Evolutionary conservation across 2,329 filamentous ascomycete genomes (phyloP), one percentile per base, ranked within the genome.

Genomic region (Cladosporium colombiae): DNA sequence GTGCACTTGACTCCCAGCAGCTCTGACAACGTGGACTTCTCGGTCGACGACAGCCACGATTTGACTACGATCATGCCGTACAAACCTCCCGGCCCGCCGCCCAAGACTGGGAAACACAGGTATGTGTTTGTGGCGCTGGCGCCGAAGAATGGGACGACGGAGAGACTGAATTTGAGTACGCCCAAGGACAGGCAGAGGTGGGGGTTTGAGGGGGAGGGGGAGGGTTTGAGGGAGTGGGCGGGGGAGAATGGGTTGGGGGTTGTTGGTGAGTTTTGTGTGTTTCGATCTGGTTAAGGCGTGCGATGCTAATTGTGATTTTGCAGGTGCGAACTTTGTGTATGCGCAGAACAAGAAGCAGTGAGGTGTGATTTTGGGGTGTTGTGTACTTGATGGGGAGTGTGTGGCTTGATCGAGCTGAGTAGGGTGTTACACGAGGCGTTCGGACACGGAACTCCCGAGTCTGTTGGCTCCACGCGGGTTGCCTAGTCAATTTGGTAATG

Each of bases 41-140:
- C n/a, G n/a, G n/a, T n/a, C n/a, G n/a, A n/a, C n/a, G n/a, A n/a
- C n/a, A n/a, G n/a, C n/a, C n/a, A n/a, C n/a, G n/a, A n/a, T n/a
- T n/a, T n/a, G n/a, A n/a, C n/a, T n/a, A n/a, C n/a, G n/a, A n/a
- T n/a, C 7, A 73, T 84, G 59, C 72, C 76, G 66, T 86, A 86
- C 70, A 82, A 85, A 69, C 78, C 84, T 5, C 85, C 85, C 0
- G 80, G 79, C 6, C 85, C 85, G 33, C 85, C 85, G 0, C 75
- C 79, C 7, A 83, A 84, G 75, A 87, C 85, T 0, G 84, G 84
- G 2, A 82, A 82, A 70, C 85, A 87, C 70, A 78, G 85, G 62
- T 87, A 87, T 72, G 82, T 87, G 3, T 85, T 87, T 68, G 75
- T 86, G 5, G 78, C 84, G 7, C 77, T 86, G 65, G 80, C 74